These are phyloP conservation scores for Picochlorum sp. DNA, from an alignment of 139 green algal genomes.

Conservation along the genomic window DNA sequence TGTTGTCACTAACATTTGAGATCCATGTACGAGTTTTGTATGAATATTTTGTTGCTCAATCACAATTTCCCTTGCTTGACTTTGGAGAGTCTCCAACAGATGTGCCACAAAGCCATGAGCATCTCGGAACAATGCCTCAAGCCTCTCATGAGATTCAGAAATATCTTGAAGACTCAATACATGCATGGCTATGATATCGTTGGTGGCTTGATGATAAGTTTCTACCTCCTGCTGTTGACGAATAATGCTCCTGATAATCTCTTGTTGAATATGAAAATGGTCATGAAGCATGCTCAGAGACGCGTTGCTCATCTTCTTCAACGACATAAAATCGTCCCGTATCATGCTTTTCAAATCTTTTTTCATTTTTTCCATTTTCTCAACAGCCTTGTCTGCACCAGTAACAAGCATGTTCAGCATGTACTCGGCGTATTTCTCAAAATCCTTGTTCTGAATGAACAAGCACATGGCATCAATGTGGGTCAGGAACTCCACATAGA, in stretches of 20 bases:
- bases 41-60: neutral
- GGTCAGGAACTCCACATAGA: slow-evolving; percentile 26
- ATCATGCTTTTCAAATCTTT: neutral
- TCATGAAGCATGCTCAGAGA: too few species aligned
- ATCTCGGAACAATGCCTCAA: too few species aligned
- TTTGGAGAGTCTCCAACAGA: slow-evolving; percentile 4
- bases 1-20: neutral
- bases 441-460: slow-evolving; percentile 36
- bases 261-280: too few species aligned
- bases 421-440: slow-evolving; percentile 28
- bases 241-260: too few species aligned
- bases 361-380: neutral
- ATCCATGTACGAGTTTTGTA: neutral
- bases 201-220: too few species aligned
- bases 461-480: slow-evolving; percentile 35
- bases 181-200: too few species aligned
- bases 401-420: slow-evolving; percentile 26
- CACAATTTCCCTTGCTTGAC: neutral
- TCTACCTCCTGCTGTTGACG: too few species aligned
- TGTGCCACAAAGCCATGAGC: too few species aligned
- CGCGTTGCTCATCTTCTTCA: too few species aligned
- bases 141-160: too few species aligned
- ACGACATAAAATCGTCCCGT: too few species aligned
- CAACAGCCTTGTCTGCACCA: slow-evolving; percentile 8
- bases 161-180: too few species aligned